phyloP scores from a whole-genome alignment of 345 rosid genomes.

The Citrus sinensis region DVS_A1.0 CM039168.1:2722001-2722500 shows the following conservation, averaged over 20 bases:
- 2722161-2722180: slow-evolving; percentile 86
- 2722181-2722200: slow-evolving; percentile 99
- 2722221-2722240: slow-evolving; percentile 56
- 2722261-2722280: neutral
- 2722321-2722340: neutral
- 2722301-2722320: neutral
- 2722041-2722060: slow-evolving; percentile 79
- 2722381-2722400: neutral
- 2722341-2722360: neutral
- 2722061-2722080: slow-evolving; percentile 89
- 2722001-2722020: slow-evolving; percentile 85
- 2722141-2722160: slow-evolving; percentile 90
- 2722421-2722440: too few species aligned
- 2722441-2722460: neutral
- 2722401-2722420: neutral
- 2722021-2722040: slow-evolving; percentile 90
- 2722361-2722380: neutral
- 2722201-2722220: slow-evolving; percentile 98
- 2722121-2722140: slow-evolving; percentile 84
- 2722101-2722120: slow-evolving; percentile 82
- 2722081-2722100: slow-evolving; percentile 89
- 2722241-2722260: neutral
- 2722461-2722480: neutral
- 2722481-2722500: neutral
- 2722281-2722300: neutral